These are phyloP conservation scores for Acrocalymma vagum DNA, from an alignment of 2,329 filamentous ascomycete genomes.

Conservation along the genomic window DNA sequence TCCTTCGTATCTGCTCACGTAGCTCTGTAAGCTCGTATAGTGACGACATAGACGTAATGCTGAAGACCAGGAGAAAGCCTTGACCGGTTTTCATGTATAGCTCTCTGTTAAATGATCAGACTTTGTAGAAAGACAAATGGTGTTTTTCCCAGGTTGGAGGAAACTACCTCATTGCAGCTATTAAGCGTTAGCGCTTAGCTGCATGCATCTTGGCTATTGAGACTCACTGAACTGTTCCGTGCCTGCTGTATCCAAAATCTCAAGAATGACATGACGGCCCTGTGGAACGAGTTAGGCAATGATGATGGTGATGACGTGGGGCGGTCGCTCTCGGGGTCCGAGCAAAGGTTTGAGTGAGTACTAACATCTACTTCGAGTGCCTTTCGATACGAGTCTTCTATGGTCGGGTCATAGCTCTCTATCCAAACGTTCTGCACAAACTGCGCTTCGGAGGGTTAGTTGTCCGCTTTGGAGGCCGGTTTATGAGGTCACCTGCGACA, in stretches of 20 bases:
- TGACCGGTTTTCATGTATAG: slow-evolving; percentile 88
- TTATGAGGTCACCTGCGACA: slow-evolving; percentile 30
- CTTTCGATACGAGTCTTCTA: slow-evolving; percentile 69
- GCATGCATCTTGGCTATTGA: background rate
- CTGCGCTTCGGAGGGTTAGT: slow-evolving; percentile 66
- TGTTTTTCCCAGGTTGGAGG: slow-evolving; percentile 17
- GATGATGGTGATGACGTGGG: background rate
- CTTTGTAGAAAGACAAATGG: slow-evolving; percentile 18
- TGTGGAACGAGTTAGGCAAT: slow-evolving; percentile 46
- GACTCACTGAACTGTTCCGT: slow-evolving; percentile 90
- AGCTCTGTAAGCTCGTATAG: slow-evolving; percentile 81
- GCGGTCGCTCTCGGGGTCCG: background rate
- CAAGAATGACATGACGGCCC: slow-evolving; percentile 87
- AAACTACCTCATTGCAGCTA: slow-evolving; percentile 46
- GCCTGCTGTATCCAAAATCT: slow-evolving; percentile 91
- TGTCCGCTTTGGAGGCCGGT: slow-evolving; percentile 3
- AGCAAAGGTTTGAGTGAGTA: slow-evolving; percentile 26
- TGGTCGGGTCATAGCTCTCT: slow-evolving; percentile 73
- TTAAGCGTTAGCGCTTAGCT: slow-evolving; percentile 20
- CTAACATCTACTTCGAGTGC: slow-evolving; percentile 81
- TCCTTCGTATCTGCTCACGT: slow-evolving; percentile 87
- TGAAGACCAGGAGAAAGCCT: slow-evolving; percentile 91
- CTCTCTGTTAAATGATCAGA: slow-evolving; percentile 38
- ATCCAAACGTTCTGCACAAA: slow-evolving; percentile 96
- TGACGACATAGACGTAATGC: slow-evolving; percentile 86